Conservation (phyloP, 2,329 filamentous ascomycete species). For the Xylaria hypoxylon region DNA sequence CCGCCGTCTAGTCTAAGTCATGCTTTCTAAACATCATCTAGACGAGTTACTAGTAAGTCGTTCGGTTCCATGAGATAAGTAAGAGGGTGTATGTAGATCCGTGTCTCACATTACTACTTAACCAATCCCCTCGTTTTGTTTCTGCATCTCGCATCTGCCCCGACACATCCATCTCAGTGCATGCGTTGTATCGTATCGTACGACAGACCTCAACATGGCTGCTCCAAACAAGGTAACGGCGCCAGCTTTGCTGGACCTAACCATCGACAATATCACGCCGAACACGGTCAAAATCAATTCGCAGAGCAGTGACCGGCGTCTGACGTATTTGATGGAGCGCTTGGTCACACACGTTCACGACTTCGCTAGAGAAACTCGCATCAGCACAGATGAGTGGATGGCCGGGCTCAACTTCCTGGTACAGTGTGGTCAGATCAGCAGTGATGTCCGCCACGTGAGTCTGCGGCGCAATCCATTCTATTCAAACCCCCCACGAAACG, state of each 20-base stretch:
- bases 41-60: background rate
- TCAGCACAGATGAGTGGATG: constrained; percentile 85
- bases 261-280: constrained; percentile 82
- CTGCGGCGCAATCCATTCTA: background rate
- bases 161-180: constrained; percentile 9
- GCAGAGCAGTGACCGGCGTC: constrained; percentile 70
- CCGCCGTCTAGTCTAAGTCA: background rate
- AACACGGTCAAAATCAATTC: constrained; percentile 82
- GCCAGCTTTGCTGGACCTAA: constrained; percentile 74
- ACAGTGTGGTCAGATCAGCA: constrained; percentile 77
- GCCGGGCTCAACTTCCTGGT: constrained; percentile 77
- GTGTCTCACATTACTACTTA: constrained; percentile 6
- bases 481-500: background rate
- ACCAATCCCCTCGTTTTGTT: constrained; percentile 1
- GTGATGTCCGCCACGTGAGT: constrained; percentile 76
- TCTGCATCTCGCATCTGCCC: constrained; percentile 7
- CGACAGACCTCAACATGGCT: constrained; percentile 41
- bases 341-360: constrained; percentile 84
- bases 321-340: constrained; percentile 78
- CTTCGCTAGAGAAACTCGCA: constrained; percentile 81
- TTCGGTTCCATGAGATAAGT: constrained; percentile 15
- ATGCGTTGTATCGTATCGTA: background rate
- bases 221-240: constrained; percentile 36
- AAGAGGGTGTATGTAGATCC: constrained; percentile 11
- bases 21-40: background rate